phyloP scores from a whole-genome alignment of 2,329 filamentous ascomycete species.

The Albifimbria verrucaria region DNA sequence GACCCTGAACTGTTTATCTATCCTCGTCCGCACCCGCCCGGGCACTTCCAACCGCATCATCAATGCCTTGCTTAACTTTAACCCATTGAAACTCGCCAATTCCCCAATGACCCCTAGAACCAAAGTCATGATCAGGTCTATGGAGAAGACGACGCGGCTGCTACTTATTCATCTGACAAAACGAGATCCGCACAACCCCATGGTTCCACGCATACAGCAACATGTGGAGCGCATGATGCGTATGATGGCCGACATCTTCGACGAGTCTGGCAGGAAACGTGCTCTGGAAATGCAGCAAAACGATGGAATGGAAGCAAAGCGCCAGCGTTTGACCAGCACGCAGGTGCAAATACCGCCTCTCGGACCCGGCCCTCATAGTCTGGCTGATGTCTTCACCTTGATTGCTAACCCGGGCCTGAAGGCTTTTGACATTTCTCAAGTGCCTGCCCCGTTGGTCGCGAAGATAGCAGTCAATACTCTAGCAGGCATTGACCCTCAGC shows the following conservation, averaged over 20 bases:
- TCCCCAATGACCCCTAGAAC: slow-evolving; percentile 73
- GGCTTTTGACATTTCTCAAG: slow-evolving; percentile 76
- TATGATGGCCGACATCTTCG: slow-evolving; percentile 72
- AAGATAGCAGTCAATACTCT: slow-evolving; percentile 81
- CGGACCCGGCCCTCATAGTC: slow-evolving; percentile 70
- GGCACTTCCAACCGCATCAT: slow-evolving; percentile 82
- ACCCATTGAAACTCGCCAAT: slow-evolving; percentile 78
- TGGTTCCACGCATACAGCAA: slow-evolving; percentile 77
- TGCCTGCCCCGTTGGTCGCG: slow-evolving; percentile 72
- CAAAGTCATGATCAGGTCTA: slow-evolving; percentile 83
- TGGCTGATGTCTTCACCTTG: slow-evolving; percentile 83
- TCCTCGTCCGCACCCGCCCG: slow-evolving; percentile 78
- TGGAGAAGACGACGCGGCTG: slow-evolving; percentile 88
- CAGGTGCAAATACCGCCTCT: slow-evolving; percentile 64
- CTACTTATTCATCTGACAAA: slow-evolving; percentile 81
- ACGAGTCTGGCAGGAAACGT: slow-evolving; percentile 77
- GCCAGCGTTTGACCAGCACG: slow-evolving; percentile 60
- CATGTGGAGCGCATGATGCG: slow-evolving; percentile 81
- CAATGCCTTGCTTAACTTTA: slow-evolving; percentile 83
- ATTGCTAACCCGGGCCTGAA: slow-evolving; percentile 69
- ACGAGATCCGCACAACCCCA: slow-evolving; percentile 77
- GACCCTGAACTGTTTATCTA: slow-evolving; percentile 82
- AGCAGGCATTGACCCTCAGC: slow-evolving; percentile 63
- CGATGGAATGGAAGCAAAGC: slow-evolving; percentile 76
- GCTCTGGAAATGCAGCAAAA: slow-evolving; percentile 66